A percentile compares a stretch with the other conserved stretches of the same genome.
These are phyloP conservation scores for Cyphellophora europaea DNA, from an alignment of 2,329 filamentous ascomycete species.

Conservation along the genomic window DNA sequence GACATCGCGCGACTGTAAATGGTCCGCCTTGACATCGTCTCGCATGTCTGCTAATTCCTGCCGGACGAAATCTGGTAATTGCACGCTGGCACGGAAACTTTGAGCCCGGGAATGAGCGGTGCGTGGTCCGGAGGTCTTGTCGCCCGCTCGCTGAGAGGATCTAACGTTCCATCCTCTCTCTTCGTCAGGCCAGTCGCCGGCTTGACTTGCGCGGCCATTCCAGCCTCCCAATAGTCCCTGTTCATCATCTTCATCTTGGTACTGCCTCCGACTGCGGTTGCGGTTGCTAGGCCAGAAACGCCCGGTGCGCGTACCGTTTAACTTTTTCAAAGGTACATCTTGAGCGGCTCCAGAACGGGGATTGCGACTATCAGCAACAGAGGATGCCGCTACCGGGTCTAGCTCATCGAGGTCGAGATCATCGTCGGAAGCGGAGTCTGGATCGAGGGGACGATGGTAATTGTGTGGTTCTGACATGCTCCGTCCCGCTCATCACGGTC, in stretches of 20 bases:
- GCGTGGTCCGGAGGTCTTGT: conserved; percentile 4
- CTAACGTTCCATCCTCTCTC: conserved; percentile 36
- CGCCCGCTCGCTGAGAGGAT: conserved; percentile 2
- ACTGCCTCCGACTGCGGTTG: conserved; percentile 19
- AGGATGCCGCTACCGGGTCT: conserved; percentile 23
- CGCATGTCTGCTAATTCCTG: conserved; percentile 19
- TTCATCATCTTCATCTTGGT: conserved; percentile 51
- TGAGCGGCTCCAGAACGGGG: neutral
- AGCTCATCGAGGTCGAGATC: conserved; percentile 38
- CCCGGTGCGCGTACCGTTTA: conserved; percentile 36
- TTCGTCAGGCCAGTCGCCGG: conserved; percentile 36
- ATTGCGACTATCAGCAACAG: conserved; percentile 1
- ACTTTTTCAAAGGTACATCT: conserved; percentile 35
- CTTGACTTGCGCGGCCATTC: conserved; percentile 10
- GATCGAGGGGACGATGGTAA: conserved; percentile 25
- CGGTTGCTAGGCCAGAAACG: conserved; percentile 9
- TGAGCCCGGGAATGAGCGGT: conserved; percentile 32
- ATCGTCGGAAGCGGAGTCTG: conserved; percentile 30
- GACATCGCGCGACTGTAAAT: conserved; percentile 58
- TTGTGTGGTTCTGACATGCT: conserved; percentile 28
- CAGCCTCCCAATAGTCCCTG: conserved; percentile 48
- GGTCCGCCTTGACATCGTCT: conserved; percentile 26
- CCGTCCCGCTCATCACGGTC: neutral
- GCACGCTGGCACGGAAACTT: conserved; percentile 48
- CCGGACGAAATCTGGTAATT: conserved; percentile 19